phyloP scores from a whole-genome alignment of 2,329 filamentous ascomycete species.

The Claviceps quebecensis region DNA sequence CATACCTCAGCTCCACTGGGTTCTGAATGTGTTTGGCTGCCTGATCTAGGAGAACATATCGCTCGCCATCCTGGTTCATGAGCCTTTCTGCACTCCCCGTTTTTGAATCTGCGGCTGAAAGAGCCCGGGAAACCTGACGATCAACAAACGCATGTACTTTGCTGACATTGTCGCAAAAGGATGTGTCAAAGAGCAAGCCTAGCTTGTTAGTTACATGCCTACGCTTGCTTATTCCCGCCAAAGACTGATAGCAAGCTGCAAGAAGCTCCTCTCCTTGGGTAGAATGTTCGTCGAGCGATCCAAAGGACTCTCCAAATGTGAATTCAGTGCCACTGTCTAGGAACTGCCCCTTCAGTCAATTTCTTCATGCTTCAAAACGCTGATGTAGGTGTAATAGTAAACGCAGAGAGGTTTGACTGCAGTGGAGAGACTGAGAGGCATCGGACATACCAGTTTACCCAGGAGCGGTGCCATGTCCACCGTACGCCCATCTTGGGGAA shows the following conservation, averaged over 20 bases:
- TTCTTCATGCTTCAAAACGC: neutral
- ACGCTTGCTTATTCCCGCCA: constrained; percentile 2
- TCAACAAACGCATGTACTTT: constrained; percentile 5
- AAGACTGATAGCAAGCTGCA: neutral
- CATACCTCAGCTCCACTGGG: constrained; percentile 1
- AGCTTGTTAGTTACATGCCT: neutral
- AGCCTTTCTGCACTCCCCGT: neutral
- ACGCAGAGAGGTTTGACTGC: too few relatives aligned
- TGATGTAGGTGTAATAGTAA: neutral
- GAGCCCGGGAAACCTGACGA: constrained; percentile 3
- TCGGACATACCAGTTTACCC: constrained; percentile 2
- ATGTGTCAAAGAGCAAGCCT: neutral
- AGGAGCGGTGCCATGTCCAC: constrained; percentile 3
- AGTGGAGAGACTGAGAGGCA: neutral
- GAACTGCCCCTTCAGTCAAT: constrained; percentile 1
- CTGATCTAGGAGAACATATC: constrained; percentile 5
- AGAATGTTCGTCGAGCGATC: neutral
- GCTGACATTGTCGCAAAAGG: constrained; percentile 1
- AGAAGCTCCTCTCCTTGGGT: constrained; percentile 3
- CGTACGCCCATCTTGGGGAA: constrained; percentile 2
- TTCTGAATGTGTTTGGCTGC: constrained; percentile 3
- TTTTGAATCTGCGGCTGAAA: neutral
- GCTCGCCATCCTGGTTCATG: neutral
- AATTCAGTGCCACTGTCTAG: constrained; percentile 6
- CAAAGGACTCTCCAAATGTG: constrained; percentile 3